phyloP scores from a whole-genome alignment of 306 rosid genomes.

The Begonia masoniana region DNA sequence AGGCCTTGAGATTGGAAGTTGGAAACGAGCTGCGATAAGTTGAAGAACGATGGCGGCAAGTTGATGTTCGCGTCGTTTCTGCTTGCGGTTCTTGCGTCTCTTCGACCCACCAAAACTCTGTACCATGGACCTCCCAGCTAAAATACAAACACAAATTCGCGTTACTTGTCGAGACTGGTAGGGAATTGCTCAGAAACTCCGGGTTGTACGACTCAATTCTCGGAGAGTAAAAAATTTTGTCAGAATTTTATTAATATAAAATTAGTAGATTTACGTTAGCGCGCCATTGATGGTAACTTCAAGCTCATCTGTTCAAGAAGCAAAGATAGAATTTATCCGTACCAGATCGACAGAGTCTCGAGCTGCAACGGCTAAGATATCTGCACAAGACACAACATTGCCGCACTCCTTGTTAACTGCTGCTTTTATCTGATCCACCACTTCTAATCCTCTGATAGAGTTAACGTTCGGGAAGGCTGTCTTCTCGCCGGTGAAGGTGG shows the following conservation, averaged over 20 bases:
- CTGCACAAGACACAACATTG: conserved; percentile 25
- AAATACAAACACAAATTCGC: neutral
- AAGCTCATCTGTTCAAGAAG: no score
- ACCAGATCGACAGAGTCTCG: conserved; percentile 25
- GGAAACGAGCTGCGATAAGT: conserved; percentile 19
- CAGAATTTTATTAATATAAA: no score
- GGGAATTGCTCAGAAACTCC: no score
- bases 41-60: conserved; percentile 19
- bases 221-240: no score
- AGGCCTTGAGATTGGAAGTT: conserved; percentile 27
- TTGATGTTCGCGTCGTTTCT: conserved; percentile 9
- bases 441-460: conserved; percentile 20
- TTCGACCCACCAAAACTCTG: conserved; percentile 20
- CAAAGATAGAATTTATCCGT: neutral
- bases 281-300: no score
- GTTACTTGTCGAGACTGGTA: no score
- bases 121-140: conserved; percentile 18
- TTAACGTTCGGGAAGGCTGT: conserved; percentile 27
- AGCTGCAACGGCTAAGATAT: conserved; percentile 29
- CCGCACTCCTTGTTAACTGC: conserved; percentile 12
- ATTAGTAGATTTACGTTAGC: no score
- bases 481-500: conserved; percentile 34
- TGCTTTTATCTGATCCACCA: conserved; percentile 16
- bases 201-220: no score
- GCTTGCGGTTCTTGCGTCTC: conserved; percentile 23